Percentiles rank a stretch among this genome's conserved stretches.
Evolutionary conservation across 345 rosid species (phyloP).

Genomic region (Citrus mangshanensis): DNA sequence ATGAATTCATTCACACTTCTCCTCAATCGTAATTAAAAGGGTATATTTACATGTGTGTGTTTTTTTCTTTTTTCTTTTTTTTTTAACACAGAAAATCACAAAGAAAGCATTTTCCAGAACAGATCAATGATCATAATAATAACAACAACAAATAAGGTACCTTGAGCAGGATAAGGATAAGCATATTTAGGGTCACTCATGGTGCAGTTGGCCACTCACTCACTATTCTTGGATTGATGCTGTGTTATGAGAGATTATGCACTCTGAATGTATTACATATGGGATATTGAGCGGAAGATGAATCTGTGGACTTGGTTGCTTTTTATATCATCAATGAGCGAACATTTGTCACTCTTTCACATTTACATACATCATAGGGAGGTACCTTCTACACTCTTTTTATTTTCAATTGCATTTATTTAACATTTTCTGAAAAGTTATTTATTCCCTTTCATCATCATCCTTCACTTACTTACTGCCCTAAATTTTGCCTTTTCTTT

Average conservation of each 20-base stretch:
- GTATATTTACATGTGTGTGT: too few species aligned
- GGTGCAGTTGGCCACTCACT: not conserved
- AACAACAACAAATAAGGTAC: constrained; percentile 13
- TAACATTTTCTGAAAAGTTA: not conserved
- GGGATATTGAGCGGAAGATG: not conserved
- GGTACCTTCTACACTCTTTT: not conserved
- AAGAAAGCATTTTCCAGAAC: too few species aligned
- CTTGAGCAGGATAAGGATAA: constrained; percentile 56
- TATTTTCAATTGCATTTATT: not conserved
- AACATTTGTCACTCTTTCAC: not conserved
- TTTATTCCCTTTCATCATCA: not conserved
- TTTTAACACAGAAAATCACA: too few species aligned
- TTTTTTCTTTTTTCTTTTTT: too few species aligned
- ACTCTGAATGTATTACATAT: too few species aligned
- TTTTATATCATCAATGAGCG: not conserved
- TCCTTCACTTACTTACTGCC: not conserved
- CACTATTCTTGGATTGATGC: not conserved
- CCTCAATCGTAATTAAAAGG: too few species aligned
- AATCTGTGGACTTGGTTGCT: not conserved
- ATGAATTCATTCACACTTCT: not conserved
- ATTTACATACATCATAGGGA: not conserved
- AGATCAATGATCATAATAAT: too few species aligned
- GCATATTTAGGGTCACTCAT: constrained; percentile 55
- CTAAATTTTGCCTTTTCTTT: not conserved
- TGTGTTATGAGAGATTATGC: not conserved